phyloP scores from a whole-genome alignment of 805 yeast species.

The Cyberlindnera mycetangii region DNA sequence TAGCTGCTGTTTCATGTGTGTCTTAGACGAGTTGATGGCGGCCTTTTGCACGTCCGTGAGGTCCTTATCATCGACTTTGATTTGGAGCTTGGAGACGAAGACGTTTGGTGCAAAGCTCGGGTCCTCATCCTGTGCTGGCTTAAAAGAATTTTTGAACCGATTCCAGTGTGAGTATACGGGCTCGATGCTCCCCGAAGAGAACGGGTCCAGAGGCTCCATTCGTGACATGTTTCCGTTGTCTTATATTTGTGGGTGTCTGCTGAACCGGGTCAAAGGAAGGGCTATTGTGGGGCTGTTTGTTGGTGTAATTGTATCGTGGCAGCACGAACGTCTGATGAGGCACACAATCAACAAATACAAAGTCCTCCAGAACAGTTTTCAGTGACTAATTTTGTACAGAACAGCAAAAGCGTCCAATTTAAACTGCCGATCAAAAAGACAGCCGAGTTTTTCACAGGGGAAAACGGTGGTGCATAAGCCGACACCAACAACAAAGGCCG shows the following conservation, averaged over 20 bases:
- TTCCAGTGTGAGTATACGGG: constrained; percentile 14
- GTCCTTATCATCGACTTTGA: constrained; percentile 9
- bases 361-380: too few species aligned
- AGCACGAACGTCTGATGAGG: too few species aligned
- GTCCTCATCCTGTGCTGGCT: constrained; percentile 17
- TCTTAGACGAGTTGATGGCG: constrained; percentile 33
- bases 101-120: constrained; percentile 10
- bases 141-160: constrained; percentile 18
- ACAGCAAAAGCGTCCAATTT: background rate
- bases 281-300: too few species aligned
- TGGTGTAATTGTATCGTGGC: too few species aligned
- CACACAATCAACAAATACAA: too few species aligned
- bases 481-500: background rate
- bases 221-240: background rate
- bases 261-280: background rate
- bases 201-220: constrained; percentile 10
- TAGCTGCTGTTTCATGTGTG: constrained; percentile 24
- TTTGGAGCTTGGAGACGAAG: constrained; percentile 13
- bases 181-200: constrained; percentile 10
- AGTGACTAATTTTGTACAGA: too few species aligned
- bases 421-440: too few species aligned
- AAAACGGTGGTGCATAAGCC: background rate
- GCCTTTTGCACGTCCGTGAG: constrained; percentile 16
- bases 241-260: background rate
- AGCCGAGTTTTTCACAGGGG: too few species aligned